phyloP scores from a whole-genome alignment of 805 yeast genomes.

The Sugiyamaella mastotermitis region DNA sequence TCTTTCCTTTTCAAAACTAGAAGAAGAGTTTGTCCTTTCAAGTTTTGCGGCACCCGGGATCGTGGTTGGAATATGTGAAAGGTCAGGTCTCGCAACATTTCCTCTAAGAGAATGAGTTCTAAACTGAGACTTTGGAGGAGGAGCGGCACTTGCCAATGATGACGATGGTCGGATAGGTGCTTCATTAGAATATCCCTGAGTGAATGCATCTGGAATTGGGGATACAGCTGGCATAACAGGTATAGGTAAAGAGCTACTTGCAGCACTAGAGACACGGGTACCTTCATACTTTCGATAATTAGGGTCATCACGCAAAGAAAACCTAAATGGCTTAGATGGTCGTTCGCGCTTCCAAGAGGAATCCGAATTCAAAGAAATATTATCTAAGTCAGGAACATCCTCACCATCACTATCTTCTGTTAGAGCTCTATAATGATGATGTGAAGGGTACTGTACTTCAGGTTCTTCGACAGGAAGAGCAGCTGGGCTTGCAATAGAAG shows the following conservation, averaged over 20 bases:
- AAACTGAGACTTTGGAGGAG: constrained; percentile 6
- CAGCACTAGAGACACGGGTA: not conserved
- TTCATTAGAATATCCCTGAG: too few relatives aligned
- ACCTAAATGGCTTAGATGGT: constrained; percentile 1
- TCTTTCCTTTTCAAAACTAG: constrained; percentile 11
- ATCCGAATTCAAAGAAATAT: constrained; percentile 19
- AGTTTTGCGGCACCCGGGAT: not conserved
- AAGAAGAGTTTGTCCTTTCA: constrained; percentile 7
- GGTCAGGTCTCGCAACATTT: constrained; percentile 7
- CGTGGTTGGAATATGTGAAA: constrained; percentile 2
- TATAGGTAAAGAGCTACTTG: not conserved
- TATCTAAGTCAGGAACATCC: constrained; percentile 12
- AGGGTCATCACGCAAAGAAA: constrained; percentile 12
- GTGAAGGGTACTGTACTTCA: not conserved
- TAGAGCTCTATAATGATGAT: constrained; percentile 8
- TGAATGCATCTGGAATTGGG: too few relatives aligned
- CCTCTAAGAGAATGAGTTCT: constrained; percentile 11
- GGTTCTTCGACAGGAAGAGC: not conserved
- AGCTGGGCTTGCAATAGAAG: too few relatives aligned
- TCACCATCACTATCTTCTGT: constrained; percentile 3
- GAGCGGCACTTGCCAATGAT: not conserved
- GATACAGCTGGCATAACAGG: too few relatives aligned
- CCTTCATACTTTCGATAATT: not conserved
- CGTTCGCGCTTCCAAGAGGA: constrained; percentile 23
- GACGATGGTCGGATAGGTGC: constrained; percentile 3